Base-by-base conservation (phyloP, 2,329 filamentous ascomycete species). In the Aspergillus alliaceus region DNA sequence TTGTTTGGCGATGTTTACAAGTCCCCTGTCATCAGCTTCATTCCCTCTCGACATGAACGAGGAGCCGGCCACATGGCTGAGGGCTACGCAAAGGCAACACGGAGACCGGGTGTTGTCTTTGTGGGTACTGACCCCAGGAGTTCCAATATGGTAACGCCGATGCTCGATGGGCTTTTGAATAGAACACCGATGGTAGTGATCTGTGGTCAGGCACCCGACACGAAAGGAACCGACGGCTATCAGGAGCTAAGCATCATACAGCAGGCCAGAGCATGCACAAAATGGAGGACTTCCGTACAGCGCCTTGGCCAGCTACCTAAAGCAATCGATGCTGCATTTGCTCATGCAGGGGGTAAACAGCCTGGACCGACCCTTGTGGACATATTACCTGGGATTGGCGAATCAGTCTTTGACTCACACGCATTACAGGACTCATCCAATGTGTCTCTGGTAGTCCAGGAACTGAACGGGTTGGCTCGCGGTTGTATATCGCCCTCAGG, bases 31-130 rank as follows among this genome's bases (percentile, higher is more conserved):
- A 42, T 53, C 24, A 27, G 40, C 6, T 34, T 46, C 14, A 27
- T 46, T 8, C 20, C 39, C 15, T 34, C 51, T 8, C 51, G 32
- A 9, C 39, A 53, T 27, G 51, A 53, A 11, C 29, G 39, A 47
- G 51, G 51, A 18, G 51, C 51, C 14, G 51, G 37, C 14, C 51
- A 53, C 27, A 53, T 53, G 40, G 51, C 51, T 9, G 51, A 53
- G 29, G 51, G 51, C 27, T 53, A 53, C 25, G 44, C 44, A 2
- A 48, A 48, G 44, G 44, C 44, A 14, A 48, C 44, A 4, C 44
- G 44, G 7, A 32, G 29, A 32, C 44, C 27, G 2, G 44, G 27
- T 7, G 44, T 48, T 0, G 44, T 48, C n/a, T 22, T 48, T 4
- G n/a, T 34, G 25, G 22, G n/a, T 18, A 48, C 27, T 1, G 44